A percentile compares a stretch with the other conserved stretches of the same genome.
phyloP scores from a whole-genome alignment of 768 basidiomycete species.

The Lactarius trivialis region DNA sequence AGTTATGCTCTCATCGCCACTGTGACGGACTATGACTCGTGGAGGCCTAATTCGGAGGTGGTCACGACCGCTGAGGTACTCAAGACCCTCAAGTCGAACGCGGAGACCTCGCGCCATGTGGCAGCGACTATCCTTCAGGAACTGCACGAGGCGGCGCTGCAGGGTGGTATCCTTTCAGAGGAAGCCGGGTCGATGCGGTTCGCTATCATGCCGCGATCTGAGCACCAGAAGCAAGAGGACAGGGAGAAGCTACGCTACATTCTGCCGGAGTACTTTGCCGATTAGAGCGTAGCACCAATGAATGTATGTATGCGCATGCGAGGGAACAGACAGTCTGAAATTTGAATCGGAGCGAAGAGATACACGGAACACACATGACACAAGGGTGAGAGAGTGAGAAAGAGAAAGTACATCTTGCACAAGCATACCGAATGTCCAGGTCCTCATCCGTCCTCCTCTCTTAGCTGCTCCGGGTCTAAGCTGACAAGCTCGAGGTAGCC shows the following conservation, averaged over 20 bases:
- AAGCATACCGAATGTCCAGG: background rate
- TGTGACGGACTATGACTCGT: conserved; percentile 93
- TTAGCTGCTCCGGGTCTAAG: conserved; percentile 27
- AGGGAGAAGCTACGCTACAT: conserved; percentile 65
- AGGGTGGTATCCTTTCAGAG: conserved; percentile 53
- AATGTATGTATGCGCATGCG: background rate
- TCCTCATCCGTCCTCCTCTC: conserved; percentile 17
- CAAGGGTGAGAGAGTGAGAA: background rate
- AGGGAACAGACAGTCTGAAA: background rate
- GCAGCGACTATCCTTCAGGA: conserved; percentile 64
- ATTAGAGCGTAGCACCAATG: background rate
- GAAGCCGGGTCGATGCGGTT: conserved; percentile 80
- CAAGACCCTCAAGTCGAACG: conserved; percentile 82
- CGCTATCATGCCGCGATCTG: conserved; percentile 71
- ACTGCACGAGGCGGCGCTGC: conserved; percentile 50
- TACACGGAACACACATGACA: conserved; percentile 1
- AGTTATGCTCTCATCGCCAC: conserved; percentile 92
- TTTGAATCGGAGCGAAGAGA: background rate
- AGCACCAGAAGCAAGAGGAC: conserved; percentile 50
- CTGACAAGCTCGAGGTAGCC: conserved; percentile 61
- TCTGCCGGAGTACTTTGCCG: conserved; percentile 67
- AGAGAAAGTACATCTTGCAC: conserved; percentile 1
- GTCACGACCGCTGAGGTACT: conserved; percentile 91
- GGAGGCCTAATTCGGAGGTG: conserved; percentile 71
- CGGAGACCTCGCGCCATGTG: conserved; percentile 75